A percentile compares a stretch with the other conserved stretches of the same genome.
These are phyloP conservation scores for Dictyostelium purpureum DNA, from an alignment of 78 protist genomes.

Conservation along the genomic window DNA sequence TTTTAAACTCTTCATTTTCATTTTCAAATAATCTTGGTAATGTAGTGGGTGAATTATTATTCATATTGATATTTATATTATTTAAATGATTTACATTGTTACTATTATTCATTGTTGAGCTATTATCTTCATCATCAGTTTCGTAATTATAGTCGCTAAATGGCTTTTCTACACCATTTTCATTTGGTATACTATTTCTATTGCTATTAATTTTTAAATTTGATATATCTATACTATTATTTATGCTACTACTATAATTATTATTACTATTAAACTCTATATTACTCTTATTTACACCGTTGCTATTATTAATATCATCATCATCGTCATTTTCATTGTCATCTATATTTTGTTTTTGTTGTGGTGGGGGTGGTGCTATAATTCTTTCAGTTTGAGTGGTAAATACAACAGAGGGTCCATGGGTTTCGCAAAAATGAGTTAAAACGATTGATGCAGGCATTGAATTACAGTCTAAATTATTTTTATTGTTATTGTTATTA, in stretches of 20 bases:
- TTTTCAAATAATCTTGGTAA: too few relatives aligned
- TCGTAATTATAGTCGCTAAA: neutral
- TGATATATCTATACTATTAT: neutral
- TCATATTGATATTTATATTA: neutral
- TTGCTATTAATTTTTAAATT: neutral
- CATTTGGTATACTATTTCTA: neutral
- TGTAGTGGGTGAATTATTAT: too few relatives aligned
- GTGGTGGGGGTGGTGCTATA: neutral
- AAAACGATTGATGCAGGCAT: conserved; percentile 34
- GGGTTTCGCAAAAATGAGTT: conserved; percentile 70
- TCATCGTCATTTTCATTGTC: too few relatives aligned
- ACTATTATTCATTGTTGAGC: too few relatives aligned
- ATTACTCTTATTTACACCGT: neutral
- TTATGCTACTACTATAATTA: neutral
- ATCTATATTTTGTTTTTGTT: conserved; percentile 9
- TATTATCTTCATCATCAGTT: neutral
- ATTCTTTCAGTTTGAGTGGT: conserved; percentile 55
- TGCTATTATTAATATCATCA: neutral
- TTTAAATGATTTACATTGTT: neutral
- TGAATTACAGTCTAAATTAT: neutral
- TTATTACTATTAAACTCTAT: neutral
- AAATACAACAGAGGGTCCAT: conserved; percentile 68
- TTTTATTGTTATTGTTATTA: neutral
- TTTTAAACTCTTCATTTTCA: neutral
- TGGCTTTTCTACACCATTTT: neutral